phyloP scores from a whole-genome alignment of 768 basidiomycete species.

The Boletus reticulatus region DNA sequence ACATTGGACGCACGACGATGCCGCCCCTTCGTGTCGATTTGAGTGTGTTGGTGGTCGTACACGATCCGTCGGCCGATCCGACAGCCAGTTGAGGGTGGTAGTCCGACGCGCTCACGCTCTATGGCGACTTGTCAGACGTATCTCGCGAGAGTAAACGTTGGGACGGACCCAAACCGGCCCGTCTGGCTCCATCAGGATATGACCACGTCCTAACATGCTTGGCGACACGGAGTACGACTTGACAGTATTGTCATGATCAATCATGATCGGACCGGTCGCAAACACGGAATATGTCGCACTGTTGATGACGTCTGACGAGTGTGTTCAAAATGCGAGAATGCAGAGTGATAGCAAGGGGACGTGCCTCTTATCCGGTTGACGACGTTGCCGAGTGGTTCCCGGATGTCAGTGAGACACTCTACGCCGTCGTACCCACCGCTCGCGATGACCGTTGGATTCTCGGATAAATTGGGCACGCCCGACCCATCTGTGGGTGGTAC shows the following conservation, averaged over 20 bases:
- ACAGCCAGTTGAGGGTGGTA: conserved; percentile 85
- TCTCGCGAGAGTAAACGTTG: background rate
- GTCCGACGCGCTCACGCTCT: conserved; percentile 77
- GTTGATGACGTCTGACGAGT: conserved; percentile 62
- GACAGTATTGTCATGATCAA: conserved; percentile 80
- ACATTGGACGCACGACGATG: conserved; percentile 52
- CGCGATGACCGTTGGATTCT: conserved; percentile 69
- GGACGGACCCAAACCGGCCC: conserved; percentile 83
- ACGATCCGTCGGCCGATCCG: conserved; percentile 81
- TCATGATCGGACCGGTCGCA: conserved; percentile 67
- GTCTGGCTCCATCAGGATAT: conserved; percentile 66
- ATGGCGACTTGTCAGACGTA: background rate
- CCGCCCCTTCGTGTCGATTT: conserved; percentile 69
- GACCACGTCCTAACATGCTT: conserved; percentile 69
- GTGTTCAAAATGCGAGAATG: background rate
- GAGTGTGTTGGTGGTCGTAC: conserved; percentile 69
- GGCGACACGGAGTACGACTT: conserved; percentile 75
- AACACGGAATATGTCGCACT: conserved; percentile 65
- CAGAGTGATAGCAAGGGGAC: background rate
- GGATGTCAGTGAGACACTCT: conserved; percentile 72
- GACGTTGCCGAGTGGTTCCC: conserved; percentile 63
- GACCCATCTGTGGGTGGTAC: conserved; percentile 53
- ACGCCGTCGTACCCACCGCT: conserved; percentile 83
- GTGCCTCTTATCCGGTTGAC: conserved; percentile 78
- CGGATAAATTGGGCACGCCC: conserved; percentile 44